Evolutionary conservation across 148 eudicot genomes (phyloP).

Genomic region (Arctostaphylos glauca): DNA sequence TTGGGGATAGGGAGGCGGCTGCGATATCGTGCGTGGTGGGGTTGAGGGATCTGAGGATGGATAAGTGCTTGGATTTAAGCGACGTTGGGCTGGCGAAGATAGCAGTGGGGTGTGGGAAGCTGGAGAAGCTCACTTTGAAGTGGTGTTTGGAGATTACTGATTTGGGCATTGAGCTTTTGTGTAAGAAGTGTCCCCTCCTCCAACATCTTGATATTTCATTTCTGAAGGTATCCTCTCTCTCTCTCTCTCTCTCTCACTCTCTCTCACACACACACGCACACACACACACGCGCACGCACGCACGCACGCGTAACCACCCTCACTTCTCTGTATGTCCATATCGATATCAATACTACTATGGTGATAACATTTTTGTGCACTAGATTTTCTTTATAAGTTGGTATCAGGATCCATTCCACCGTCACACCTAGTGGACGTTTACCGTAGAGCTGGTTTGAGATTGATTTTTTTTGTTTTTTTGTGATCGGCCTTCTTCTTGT

Average conservation of each 20-base stretch:
- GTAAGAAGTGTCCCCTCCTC: slow-evolving; percentile 50
- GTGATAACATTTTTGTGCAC: background rate
- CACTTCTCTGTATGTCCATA: too few relatives aligned
- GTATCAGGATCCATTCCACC: too few relatives aligned
- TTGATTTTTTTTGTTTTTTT: background rate
- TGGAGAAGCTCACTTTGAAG: slow-evolving; percentile 63
- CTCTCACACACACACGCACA: too few relatives aligned
- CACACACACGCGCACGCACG: too few relatives aligned
- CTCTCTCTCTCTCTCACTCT: too few relatives aligned
- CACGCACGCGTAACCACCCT: too few relatives aligned
- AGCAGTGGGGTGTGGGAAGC: slow-evolving; percentile 53
- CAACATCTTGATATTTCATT: slow-evolving; percentile 65
- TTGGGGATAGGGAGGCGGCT: slow-evolving; percentile 62
- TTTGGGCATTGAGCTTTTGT: slow-evolving; percentile 61
- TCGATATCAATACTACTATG: background rate
- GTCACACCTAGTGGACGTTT: too few relatives aligned
- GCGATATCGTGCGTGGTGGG: slow-evolving; percentile 43
- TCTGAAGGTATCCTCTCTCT: slow-evolving; percentile 50
- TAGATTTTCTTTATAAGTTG: too few relatives aligned
- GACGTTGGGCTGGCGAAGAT: slow-evolving; percentile 81
- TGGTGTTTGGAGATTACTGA: slow-evolving; percentile 84
- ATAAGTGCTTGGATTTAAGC: slow-evolving; percentile 53
- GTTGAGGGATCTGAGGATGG: slow-evolving; percentile 51
- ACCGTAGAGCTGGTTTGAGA: background rate
- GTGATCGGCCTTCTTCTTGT: background rate